Evolutionary conservation across 805 yeast genomes (phyloP).

Genomic region (Pichia nakasei): DNA sequence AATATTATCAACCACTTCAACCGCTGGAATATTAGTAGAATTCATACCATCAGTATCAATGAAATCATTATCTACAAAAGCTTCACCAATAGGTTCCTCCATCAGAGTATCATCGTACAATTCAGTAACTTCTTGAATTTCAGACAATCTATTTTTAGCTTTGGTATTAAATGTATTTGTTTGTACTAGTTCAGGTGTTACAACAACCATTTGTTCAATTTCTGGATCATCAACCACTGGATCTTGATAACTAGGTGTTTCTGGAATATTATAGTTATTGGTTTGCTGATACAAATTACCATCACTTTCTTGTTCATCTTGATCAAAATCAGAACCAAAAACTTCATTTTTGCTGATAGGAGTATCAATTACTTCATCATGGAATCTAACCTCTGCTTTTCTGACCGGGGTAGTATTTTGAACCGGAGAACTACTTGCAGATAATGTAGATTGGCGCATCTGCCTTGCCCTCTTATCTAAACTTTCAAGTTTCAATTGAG

Average conservation of each 20-base stretch:
- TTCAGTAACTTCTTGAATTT: slow-evolving; percentile 12
- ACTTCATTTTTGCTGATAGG: too few relatives aligned
- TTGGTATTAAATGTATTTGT: slow-evolving; percentile 1
- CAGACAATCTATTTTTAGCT: slow-evolving; percentile 10
- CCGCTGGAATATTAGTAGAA: background rate
- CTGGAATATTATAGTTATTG: too few relatives aligned
- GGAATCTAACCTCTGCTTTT: background rate
- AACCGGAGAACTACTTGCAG: background rate
- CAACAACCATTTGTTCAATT: background rate
- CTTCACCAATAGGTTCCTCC: slow-evolving; percentile 8
- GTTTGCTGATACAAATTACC: too few relatives aligned
- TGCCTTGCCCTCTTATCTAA: background rate
- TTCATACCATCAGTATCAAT: too few relatives aligned
- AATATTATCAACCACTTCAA: background rate
- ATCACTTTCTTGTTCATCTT: background rate
- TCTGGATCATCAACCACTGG: slow-evolving; percentile 5
- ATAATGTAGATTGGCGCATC: background rate
- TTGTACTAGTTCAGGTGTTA: slow-evolving; percentile 2
- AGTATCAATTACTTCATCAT: background rate
- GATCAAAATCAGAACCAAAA: background rate
- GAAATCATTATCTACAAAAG: background rate
- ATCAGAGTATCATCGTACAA: slow-evolving; percentile 9
- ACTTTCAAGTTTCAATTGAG: background rate
- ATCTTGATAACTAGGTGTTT: too few relatives aligned
- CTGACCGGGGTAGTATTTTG: background rate